A percentile compares a stretch with the other conserved stretches of the same genome.
These are phyloP conservation scores for Candida germanica DNA, from an alignment of 805 yeast genomes.

Conservation along the genomic window DNA sequence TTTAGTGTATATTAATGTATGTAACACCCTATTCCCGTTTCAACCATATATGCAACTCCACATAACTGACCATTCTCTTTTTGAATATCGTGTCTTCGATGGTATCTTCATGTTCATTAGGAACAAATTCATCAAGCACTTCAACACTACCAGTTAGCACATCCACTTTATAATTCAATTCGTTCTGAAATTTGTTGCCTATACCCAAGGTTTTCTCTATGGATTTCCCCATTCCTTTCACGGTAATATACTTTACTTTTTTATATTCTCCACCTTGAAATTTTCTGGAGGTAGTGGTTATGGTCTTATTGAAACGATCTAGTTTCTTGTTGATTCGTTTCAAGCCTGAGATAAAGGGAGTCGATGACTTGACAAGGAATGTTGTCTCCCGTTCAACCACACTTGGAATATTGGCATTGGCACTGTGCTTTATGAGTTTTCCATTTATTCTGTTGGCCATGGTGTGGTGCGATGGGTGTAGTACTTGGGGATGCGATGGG, in stretches of 20 bases:
- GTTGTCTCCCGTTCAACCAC: conserved; percentile 45
- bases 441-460: conserved; percentile 28
- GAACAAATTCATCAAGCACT: conserved; percentile 65
- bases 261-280: conserved; percentile 34
- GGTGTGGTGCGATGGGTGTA: too few relatives aligned
- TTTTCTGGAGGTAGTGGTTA: conserved; percentile 18
- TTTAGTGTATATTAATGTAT: conserved; percentile 2
- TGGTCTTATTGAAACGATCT: conserved; percentile 34
- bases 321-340: conserved; percentile 60
- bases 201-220: conserved; percentile 61
- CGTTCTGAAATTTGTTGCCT: conserved; percentile 56
- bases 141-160: conserved; percentile 60
- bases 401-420: conserved; percentile 41
- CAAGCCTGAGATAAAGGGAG: conserved; percentile 73
- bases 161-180: conserved; percentile 52
- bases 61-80: conserved; percentile 46
- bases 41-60: conserved; percentile 44
- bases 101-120: conserved; percentile 3
- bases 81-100: conserved; percentile 29
- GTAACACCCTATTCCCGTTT: conserved; percentile 17
- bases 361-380: conserved; percentile 56
- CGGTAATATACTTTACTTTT: conserved; percentile 45
- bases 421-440: conserved; percentile 51
- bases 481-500: too few relatives aligned
- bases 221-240: conserved; percentile 73